Evolutionary conservation across 139 green algal genomes (phyloP).

Genomic region (Microglena sp.): DNA sequence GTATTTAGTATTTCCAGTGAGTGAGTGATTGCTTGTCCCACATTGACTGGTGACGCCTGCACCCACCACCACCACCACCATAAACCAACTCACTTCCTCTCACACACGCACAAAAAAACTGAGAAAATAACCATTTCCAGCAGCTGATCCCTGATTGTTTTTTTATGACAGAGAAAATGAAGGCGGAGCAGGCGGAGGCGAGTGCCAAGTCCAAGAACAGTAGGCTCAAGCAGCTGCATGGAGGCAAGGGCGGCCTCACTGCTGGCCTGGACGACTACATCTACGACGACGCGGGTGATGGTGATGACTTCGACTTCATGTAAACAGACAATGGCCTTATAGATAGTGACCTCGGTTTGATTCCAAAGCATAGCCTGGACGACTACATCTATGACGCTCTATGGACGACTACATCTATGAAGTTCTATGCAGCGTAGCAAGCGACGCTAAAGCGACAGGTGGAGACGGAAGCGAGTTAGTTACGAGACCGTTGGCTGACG

Average conservation of each 20-base stretch:
- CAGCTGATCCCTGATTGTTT: no score
- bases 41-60: not conserved
- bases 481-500: no score
- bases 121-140: not conserved
- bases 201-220: not conserved
- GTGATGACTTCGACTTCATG: constrained; percentile 32
- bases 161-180: not conserved
- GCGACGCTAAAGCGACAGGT: no score
- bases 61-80: not conserved
- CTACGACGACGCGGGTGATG: constrained; percentile 46
- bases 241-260: constrained; percentile 8
- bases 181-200: not conserved
- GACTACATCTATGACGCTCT: constrained; percentile 76
- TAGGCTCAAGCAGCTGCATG: not conserved
- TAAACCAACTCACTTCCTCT: not conserved
- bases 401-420: no score
- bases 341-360: constrained; percentile 24
- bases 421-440: no score
- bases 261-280: constrained; percentile 75
- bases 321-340: not conserved
- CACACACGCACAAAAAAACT: not conserved
- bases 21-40: not conserved
- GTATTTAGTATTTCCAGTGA: no score
- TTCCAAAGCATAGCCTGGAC: constrained; percentile 69
- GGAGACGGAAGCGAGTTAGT: no score